Evolutionary conservation across 192 early-diverging fungal species (phyloP).

Genomic region (Thoreauomyces humboldtii): DNA sequence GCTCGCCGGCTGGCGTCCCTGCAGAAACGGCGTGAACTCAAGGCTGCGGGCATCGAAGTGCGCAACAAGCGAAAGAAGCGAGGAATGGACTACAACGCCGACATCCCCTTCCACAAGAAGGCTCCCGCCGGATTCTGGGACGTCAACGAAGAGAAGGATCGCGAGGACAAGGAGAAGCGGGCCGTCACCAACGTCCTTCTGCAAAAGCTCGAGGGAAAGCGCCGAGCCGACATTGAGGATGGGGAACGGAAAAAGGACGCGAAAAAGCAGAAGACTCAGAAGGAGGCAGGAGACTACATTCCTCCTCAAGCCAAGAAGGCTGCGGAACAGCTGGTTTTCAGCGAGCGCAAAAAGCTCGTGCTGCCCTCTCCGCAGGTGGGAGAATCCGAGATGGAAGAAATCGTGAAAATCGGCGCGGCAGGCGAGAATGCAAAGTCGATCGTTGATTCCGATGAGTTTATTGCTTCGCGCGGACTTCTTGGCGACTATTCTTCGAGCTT

Average conservation of each 20-base stretch:
- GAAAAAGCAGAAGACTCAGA: conserved; percentile 58
- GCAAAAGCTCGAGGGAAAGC: conserved; percentile 82
- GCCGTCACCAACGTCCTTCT: conserved; percentile 68
- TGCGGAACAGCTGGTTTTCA: conserved; percentile 63
- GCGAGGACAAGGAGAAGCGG: conserved; percentile 56
- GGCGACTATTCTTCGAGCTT: conserved; percentile 61
- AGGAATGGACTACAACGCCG: conserved; percentile 91
- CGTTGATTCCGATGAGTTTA: conserved; percentile 57
- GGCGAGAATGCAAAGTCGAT: conserved; percentile 72
- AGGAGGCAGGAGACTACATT: conserved; percentile 63
- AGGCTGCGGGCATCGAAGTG: conserved; percentile 93
- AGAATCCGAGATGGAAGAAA: conserved; percentile 85
- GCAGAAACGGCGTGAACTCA: conserved; percentile 94
- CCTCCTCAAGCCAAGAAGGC: conserved; percentile 61
- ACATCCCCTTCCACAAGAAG: conserved; percentile 90
- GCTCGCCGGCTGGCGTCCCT: conserved; percentile 82
- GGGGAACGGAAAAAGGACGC: conserved; percentile 76
- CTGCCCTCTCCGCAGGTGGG: conserved; percentile 90
- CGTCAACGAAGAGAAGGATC: conserved; percentile 78
- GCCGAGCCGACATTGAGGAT: conserved; percentile 78
- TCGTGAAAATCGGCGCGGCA: conserved; percentile 84
- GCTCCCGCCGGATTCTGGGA: conserved; percentile 92
- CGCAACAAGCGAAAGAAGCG: conserved; percentile 56
- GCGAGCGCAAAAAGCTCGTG: conserved; percentile 65
- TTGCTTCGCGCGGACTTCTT: conserved; percentile 66